Percentiles rank a stretch among this genome's conserved stretches.
Conservation (phyloP, 176 grass and related monocot species). For the Bromus sterilis region DNA sequence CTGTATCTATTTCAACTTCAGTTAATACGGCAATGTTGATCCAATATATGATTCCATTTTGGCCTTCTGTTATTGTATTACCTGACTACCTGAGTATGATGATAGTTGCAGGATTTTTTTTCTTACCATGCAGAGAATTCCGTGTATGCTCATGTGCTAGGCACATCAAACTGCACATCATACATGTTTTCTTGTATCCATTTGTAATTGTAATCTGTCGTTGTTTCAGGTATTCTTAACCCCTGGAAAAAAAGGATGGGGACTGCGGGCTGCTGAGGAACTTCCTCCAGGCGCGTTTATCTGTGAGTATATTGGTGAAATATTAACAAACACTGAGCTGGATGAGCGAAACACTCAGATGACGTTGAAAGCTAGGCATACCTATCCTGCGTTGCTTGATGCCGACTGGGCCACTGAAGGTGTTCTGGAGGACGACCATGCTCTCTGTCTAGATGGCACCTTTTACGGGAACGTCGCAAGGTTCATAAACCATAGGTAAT, state of each 20-base stretch:
- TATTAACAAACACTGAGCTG: constrained; percentile 83
- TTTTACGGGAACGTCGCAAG: constrained; percentile 84
- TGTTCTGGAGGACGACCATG: constrained; percentile 79
- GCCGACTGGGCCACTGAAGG: constrained; percentile 79
- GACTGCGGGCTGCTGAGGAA: constrained; percentile 42
- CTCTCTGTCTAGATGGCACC: constrained; percentile 83
- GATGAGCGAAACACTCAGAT: constrained; percentile 49
- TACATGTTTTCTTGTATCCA: neutral
- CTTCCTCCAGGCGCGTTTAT: constrained; percentile 78
- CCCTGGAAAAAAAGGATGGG: constrained; percentile 74
- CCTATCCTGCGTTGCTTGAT: constrained; percentile 70
- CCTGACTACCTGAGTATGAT: neutral
- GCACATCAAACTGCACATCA: neutral
- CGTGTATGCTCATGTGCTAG: neutral
- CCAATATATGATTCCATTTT: neutral
- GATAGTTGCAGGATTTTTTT: neutral
- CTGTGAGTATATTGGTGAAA: constrained; percentile 88
- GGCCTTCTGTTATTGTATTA: neutral
- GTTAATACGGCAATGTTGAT: neutral
- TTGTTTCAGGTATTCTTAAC: constrained; percentile 77
- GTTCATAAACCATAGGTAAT: constrained; percentile 96
- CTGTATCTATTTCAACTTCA: neutral
- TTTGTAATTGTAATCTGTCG: neutral
- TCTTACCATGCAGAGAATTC: neutral
- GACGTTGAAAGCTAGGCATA: constrained; percentile 44